Percentiles rank a stretch among this genome's conserved stretches.
Evolutionary conservation across 2,329 filamentous ascomycete species (phyloP).

Genomic region (Monascus ruber): DNA sequence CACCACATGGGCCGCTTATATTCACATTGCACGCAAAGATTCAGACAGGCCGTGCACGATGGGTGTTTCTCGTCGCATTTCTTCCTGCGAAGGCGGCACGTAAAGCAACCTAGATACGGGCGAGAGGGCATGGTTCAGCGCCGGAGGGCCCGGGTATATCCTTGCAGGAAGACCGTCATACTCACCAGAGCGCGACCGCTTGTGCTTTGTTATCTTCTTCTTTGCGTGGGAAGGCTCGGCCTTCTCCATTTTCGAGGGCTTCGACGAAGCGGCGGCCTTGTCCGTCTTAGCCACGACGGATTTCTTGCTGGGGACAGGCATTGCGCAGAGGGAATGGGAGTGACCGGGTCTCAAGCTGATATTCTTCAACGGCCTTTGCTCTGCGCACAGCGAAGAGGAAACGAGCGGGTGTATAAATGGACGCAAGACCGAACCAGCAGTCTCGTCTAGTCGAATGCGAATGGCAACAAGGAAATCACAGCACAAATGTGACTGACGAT

Average conservation of each 20-base stretch:
- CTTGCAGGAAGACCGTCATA: constrained; percentile 18
- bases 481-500: too few species aligned
- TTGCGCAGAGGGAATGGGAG: too few species aligned
- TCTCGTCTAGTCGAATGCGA: background rate
- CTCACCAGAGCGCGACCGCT: constrained; percentile 87
- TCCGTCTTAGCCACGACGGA: background rate
- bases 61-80: constrained; percentile 59
- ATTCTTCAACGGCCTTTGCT: background rate
- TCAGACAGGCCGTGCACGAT: constrained; percentile 52
- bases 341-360: background rate
- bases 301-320: background rate
- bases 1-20: constrained; percentile 97
- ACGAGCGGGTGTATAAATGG: too few species aligned
- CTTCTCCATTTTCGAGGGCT: background rate
- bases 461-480: too few species aligned
- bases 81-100: constrained; percentile 55
- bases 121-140: constrained; percentile 22
- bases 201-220: constrained; percentile 42
- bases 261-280: too few species aligned
- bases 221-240: background rate
- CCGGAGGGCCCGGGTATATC: constrained; percentile 4
- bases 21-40: constrained; percentile 77
- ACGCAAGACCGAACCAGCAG: background rate
- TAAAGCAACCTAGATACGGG: constrained; percentile 48
- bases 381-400: background rate